Conservation (phyloP, 257 asterid species). For the Scutellaria baicalensis region DNA sequence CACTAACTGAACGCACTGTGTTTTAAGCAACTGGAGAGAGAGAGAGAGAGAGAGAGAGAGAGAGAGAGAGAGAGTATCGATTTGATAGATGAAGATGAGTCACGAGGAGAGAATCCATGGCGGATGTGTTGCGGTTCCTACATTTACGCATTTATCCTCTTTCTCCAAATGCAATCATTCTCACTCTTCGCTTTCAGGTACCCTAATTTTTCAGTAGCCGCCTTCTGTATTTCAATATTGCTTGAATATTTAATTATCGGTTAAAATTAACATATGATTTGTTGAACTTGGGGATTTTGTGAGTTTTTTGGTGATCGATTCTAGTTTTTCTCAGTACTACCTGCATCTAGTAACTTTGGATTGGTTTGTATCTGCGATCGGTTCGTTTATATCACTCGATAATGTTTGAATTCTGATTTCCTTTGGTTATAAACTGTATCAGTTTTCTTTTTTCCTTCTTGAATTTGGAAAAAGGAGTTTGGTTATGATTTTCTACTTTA, state of each 20-base stretch:
- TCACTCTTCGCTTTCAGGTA: conserved; percentile 28
- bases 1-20: not conserved
- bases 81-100: conserved; percentile 22
- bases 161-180: conserved; percentile 26
- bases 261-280: not conserved
- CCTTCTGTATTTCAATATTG: too few species aligned
- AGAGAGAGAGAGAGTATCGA: too few species aligned
- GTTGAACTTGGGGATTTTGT: not conserved
- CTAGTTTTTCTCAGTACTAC: not conserved
- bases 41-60: too few species aligned
- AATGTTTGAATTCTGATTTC: too few species aligned
- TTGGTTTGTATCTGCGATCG: not conserved
- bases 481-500: not conserved
- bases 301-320: not conserved
- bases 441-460: too few species aligned
- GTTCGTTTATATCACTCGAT: too few species aligned
- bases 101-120: conserved; percentile 23
- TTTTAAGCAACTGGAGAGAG: conserved; percentile 9
- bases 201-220: not conserved
- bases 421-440: too few species aligned
- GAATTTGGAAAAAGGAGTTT: not conserved
- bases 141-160: conserved; percentile 22
- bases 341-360: not conserved
- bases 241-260: too few species aligned
- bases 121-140: conserved; percentile 31